Evolutionary conservation across 352 stramenopile genomes (phyloP), one percentile per base, ranked within the genome.

Genomic region (Aphanomyces invadans): DNA sequence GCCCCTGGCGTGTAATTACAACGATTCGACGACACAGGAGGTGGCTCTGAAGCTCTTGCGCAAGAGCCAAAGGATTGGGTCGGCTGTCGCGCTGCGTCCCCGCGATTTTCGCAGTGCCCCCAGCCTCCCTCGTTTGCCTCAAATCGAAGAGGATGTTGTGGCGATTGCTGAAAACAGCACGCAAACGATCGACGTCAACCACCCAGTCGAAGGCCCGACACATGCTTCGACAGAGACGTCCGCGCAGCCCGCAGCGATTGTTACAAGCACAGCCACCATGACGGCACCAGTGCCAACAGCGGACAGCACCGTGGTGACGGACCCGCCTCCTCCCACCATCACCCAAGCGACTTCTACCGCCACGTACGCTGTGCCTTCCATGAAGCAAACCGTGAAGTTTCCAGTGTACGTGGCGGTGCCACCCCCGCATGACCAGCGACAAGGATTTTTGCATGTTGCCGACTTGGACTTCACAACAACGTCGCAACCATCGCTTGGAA

Each of bases 11-110:
- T 67, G 39, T 67, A 7, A 29, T 21, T 21, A 26, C 26, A 11
- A 42, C 45, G 33, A 57, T 2, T n/a, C 38, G 25, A 10, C 59
- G 1, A 17, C 42, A 17, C 11, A 15, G 19, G 19, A 11, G 12
- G 46, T 57, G 28, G 23, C 25, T 15, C 60, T 67, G 21, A 67
- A 67, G 38, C 60, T 67, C 29, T 31, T 67, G 7, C 45, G 60
- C 3, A 55, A 67, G 46, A 26, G 38, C 29, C 12, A n/a, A 10
- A 59, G 31, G 23, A 67, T 56, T 15, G 60, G 1, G 10, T 2
- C 26, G 17, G 21, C 42, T 67, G 10, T 32, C 60, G n/a, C n/a
- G 17, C 23, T 67, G 42, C 29, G 60, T 4, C 42, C 29, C 10
- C 26, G 48, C 17, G 26, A 25, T 1, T 67, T 59, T 38, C n/a